Base-by-base conservation (phyloP, 805 yeast species). In the Myxozyma vanderwaltii region DNA sequence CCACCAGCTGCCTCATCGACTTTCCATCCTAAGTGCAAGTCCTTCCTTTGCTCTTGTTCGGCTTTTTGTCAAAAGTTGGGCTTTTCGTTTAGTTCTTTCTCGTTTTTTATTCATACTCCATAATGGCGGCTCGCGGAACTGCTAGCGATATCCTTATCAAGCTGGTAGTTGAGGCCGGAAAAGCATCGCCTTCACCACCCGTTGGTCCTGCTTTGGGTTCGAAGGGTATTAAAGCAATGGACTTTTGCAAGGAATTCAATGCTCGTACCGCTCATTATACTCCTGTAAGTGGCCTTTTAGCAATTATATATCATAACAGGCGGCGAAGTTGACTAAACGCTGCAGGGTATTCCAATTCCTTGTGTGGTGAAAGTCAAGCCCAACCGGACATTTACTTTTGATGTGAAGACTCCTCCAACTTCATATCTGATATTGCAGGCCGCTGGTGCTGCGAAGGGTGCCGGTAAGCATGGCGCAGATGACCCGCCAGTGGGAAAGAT, bases 201-300 rank as follows among this genome's bases (percentile, higher is more conserved):
- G 98, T 94, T 29, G 99, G 99, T 66, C 99, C 99, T 47, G 99
- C 98, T 0, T 79, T 94, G 51, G 99, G 99, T 67, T 92, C 98
- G 60, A 92, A 92, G 74, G 99, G 99, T 79, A 96, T 94, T 48
- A 94, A 94, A 73, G 98, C 98, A 64, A 94, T 94, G 70, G 99
- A 94, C 74, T 94, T 94, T 70, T 92, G 98, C 77, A 94, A 94
- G 75, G 98, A 94, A 72, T 94, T 94, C 79, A 94, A 94, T 73
- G 99, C 99, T 26, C 85, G 96, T 74, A 91, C 98, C 12, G 96
- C 96, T 6, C 85, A 85, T 65, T 87, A 83, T 71, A 81, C 81
- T 54, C 90, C 95, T 15, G 64, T 61, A 58, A 13, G 64, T 58
- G 5, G 19, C 39, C 19, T 29, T 24, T 31, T 38, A n/a, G n/a